phyloP scores from a whole-genome alignment of 2,329 filamentous ascomycete species.

The Botrytis squamosa region DNA sequence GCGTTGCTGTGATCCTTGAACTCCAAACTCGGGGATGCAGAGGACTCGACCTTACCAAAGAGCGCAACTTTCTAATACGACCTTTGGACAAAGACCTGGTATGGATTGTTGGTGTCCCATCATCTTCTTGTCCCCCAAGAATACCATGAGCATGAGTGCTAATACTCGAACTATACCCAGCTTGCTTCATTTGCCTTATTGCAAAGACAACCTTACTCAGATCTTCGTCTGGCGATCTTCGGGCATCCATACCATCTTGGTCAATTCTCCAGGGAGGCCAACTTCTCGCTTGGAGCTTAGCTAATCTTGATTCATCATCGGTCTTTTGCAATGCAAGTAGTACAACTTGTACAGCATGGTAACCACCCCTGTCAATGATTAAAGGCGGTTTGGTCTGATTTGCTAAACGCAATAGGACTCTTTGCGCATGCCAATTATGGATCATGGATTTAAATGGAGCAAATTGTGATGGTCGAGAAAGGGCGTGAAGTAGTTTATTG shows the following conservation, averaged over 20 bases:
- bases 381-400: conserved; percentile 49
- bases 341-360: conserved; percentile 54
- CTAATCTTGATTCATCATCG: conserved; percentile 48
- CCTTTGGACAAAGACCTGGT: conserved; percentile 42
- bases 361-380: conserved; percentile 51
- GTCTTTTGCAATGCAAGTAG: conserved; percentile 55
- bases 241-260: conserved; percentile 60
- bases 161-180: conserved; percentile 50
- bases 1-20: conserved; percentile 55
- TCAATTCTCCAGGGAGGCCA: conserved; percentile 62
- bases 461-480: conserved; percentile 41
- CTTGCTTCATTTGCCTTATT: conserved; percentile 54
- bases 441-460: conserved; percentile 43
- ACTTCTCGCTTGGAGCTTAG: conserved; percentile 48
- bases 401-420: conserved; percentile 52
- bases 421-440: conserved; percentile 59
- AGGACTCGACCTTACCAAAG: conserved; percentile 18
- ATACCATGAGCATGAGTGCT: conserved; percentile 52
- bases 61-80: background rate
- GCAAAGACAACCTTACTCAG: conserved; percentile 54
- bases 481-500: conserved; percentile 43
- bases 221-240: conserved; percentile 50
- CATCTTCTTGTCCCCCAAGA: conserved; percentile 52
- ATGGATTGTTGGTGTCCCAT: conserved; percentile 58
- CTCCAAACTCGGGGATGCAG: conserved; percentile 48